These are phyloP conservation scores for Penicillium tannophilum DNA, from an alignment of 495 filamentous ascomycete species.

Conservation along the genomic window DNA sequence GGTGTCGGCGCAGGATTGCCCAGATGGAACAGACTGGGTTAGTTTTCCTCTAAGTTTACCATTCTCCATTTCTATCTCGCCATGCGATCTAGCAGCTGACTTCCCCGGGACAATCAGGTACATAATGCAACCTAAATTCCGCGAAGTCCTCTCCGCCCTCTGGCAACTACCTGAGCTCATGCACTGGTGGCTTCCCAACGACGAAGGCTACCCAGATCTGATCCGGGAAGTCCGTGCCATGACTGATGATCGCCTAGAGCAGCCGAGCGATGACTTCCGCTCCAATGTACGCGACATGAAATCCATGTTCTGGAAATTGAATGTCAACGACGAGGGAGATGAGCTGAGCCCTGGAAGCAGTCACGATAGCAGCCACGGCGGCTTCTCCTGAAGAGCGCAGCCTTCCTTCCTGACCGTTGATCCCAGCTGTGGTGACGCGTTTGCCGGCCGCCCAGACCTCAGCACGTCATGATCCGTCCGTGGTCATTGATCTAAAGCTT, in stretches of 20 bases:
- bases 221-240: constrained; percentile 76
- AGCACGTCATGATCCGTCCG: constrained; percentile 2
- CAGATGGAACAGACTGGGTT: constrained; percentile 81
- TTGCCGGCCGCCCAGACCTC: not conserved
- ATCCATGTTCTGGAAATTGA: constrained; percentile 62
- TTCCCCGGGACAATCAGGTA: constrained; percentile 57
- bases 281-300: constrained; percentile 76
- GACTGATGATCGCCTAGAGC: constrained; percentile 67
- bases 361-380: constrained; percentile 1
- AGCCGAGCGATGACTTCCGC: constrained; percentile 61
- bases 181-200: constrained; percentile 86
- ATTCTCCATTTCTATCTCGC: not conserved
- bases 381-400: not conserved
- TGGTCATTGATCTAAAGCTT: not conserved
- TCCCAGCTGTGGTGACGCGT: not conserved
- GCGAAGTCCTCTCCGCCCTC: constrained; percentile 68
- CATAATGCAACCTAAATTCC: constrained; percentile 74
- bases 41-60: constrained; percentile 28
- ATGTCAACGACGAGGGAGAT: constrained; percentile 40
- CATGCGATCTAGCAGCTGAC: constrained; percentile 15
- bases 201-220: constrained; percentile 70
- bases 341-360: constrained; percentile 28
- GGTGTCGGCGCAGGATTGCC: constrained; percentile 79
- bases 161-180: constrained; percentile 69
- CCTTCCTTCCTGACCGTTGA: not conserved